Base-by-base conservation (phyloP, 768 basidiomycete genomes). In the Ephemerocybe angulata region DNA sequence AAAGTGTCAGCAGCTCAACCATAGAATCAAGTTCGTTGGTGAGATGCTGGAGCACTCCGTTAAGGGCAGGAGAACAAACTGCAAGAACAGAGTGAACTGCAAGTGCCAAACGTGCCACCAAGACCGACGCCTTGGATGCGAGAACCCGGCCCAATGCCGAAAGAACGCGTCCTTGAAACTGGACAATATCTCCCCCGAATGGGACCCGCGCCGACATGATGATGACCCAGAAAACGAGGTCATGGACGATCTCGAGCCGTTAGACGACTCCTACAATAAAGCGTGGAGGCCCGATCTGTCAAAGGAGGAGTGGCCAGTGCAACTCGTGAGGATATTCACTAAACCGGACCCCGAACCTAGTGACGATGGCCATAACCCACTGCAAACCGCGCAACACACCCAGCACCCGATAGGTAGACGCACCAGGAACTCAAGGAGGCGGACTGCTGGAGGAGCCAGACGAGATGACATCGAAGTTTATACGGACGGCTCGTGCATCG, bases 371-470 rank as follows among this genome's bases (percentile, higher is more conserved):
- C n/a, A n/a, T n/a, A n/a, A n/a, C n/a, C n/a, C n/a, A n/a, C n/a
- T n/a, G n/a, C n/a, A n/a, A n/a, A n/a, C n/a, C n/a, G n/a, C n/a
- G n/a, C n/a, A n/a, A n/a, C n/a, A n/a, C n/a, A n/a, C n/a, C n/a
- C n/a, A n/a, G n/a, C n/a, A n/a, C n/a, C n/a, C n/a, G n/a, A 50
- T 7, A 22, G 21, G 33, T 21, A n/a, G 21, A 50, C 22, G 11
- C 27, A 29, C 8, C 10, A n/a, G 41, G 29, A 35, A 46, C 1
- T 24, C 30, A n/a, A 35, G 29, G 31, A n/a, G n/a, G n/a, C n/a
- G n/a, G n/a, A n/a, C n/a, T n/a, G 59, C 0, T 22, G 65, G 15
- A 68, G 69, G 19, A 50, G 67, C 17, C 62, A 65, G 0, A 63
- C 65, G 3, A 55, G 58, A 6, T 1, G 66, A 12, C 30, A 8